Base-by-base conservation (phyloP, 129 eudicot species). In the Chrysanthemum lavandulifolium region DNA sequence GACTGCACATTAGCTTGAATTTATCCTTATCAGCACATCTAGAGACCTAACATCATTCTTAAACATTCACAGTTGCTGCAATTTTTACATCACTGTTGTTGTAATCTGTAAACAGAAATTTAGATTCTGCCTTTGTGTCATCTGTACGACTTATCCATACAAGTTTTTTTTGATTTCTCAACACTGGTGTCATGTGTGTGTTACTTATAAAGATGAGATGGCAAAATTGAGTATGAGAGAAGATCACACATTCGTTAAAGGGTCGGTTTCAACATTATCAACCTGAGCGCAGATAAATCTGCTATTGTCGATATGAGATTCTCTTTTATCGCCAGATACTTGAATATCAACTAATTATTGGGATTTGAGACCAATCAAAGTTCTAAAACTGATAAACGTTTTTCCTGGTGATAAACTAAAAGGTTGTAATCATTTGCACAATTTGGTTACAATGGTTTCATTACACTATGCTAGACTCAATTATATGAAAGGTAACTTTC, bases 261-360 rank as follows among this genome's bases (percentile, higher is more conserved):
- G 95, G 6, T 89, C 91, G 0, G 86, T 94, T n/a, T 90, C 97
- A 33, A 94, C 74, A 96, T 97, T 10, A 71, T 94, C 69, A 78
- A 78, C 16, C 61, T 94, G 75, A 97, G 97, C 16, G 98, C 97
- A 0, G 91, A 94, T 79, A 86, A 88, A 79, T 86, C 91, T 57
- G 90, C 96, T 51, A 94, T 94, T 73, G 98, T 94, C 1, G 88
- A 88, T 67, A 88, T 94, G 98, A 86, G 91, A 74, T 86, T 97
- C 50, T 94, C 98, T 18, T 89, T 94, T 52, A 90, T 97, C 16
- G 80, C 87, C 47, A 77, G 84, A 76, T 53, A 79, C 11, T 53
- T 75, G 9, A 21, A 55, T 76, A 84, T 68, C 64, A 80, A 79
- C 40, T 40, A 40, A 40, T 76, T 48, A 83, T 25, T 16, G 10